Percentiles rank a stretch among this genome's conserved stretches.
phyloP scores from a whole-genome alignment of 495 filamentous ascomycete genomes.

The Penicillium chermesinum region DNA sequence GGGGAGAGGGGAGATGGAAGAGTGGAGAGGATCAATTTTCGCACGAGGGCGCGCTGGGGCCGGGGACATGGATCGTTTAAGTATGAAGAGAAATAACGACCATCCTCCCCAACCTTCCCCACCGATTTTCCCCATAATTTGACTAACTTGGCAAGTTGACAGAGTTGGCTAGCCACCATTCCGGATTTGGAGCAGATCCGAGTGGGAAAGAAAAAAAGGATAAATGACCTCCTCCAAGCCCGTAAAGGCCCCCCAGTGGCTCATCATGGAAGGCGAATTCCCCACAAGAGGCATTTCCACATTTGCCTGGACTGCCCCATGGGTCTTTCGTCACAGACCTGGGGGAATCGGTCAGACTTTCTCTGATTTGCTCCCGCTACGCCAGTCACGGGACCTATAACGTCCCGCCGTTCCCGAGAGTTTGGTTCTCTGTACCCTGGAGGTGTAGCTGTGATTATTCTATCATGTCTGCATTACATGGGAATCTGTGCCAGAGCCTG shows the following conservation, averaged over 20 bases:
- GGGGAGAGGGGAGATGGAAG: too few species aligned
- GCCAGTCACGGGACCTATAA: conserved; percentile 9
- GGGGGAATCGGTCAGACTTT: background rate
- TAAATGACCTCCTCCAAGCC: conserved; percentile 1
- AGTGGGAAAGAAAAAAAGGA: background rate
- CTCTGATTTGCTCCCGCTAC: conserved; percentile 2
- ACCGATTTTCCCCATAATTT: conserved; percentile 5
- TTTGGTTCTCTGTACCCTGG: background rate
- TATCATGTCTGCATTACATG: background rate
- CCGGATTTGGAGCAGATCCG: conserved; percentile 16
- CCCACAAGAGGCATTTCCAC: conserved; percentile 28
- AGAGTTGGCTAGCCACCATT: background rate
- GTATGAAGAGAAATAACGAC: conserved; percentile 9
- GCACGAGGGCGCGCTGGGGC: conserved; percentile 10
- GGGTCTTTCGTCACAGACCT: background rate
- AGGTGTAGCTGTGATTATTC: background rate
- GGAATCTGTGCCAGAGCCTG: too few species aligned
- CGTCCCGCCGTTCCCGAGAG: conserved; percentile 10
- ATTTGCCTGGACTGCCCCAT: conserved; percentile 4
- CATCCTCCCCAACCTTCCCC: background rate
- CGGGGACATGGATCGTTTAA: conserved; percentile 20
- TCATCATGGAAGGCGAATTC: conserved; percentile 8
- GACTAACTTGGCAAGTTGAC: background rate
- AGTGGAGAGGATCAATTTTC: conserved; percentile 26
- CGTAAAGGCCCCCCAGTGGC: conserved; percentile 6